These are phyloP conservation scores for Tremella mesenterica DNA, from an alignment of 768 basidiomycete genomes.

Conservation along the genomic window DNA sequence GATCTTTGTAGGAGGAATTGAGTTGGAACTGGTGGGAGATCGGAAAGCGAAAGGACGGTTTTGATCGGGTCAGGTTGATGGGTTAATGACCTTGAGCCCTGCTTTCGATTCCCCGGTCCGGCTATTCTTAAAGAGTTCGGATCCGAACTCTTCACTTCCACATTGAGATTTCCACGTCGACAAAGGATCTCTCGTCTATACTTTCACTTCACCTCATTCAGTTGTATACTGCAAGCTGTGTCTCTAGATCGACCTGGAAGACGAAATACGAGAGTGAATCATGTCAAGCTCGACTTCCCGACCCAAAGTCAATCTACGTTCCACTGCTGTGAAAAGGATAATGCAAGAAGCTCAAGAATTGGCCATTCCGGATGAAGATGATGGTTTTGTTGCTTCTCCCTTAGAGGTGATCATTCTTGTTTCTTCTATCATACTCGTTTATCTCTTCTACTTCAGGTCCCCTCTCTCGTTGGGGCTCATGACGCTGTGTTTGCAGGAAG, in stretches of 20 bases:
- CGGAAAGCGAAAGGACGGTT: not conserved
- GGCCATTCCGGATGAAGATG: conserved; percentile 58
- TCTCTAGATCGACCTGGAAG: too few relatives aligned
- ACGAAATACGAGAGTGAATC: too few relatives aligned
- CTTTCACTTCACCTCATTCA: too few relatives aligned
- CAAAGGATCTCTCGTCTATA: not conserved
- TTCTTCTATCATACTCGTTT: conserved; percentile 4
- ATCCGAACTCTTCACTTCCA: too few relatives aligned
- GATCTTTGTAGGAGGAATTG: not conserved
- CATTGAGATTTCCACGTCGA: not conserved
- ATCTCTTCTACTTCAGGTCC: too few relatives aligned
- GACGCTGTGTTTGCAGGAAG: not conserved
- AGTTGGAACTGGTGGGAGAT: not conserved
- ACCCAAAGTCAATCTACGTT: conserved; percentile 38
- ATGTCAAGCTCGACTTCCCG: not conserved
- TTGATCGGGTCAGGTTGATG: not conserved
- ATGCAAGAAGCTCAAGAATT: conserved; percentile 93
- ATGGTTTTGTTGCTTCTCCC: conserved; percentile 66
- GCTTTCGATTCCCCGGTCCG: too few relatives aligned
- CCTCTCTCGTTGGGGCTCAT: not conserved
- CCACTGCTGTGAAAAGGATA: conserved; percentile 82
- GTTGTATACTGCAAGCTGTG: too few relatives aligned
- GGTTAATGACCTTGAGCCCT: too few relatives aligned
- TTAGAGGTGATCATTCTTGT: conserved; percentile 63
- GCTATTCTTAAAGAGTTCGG: not conserved